Evolutionary conservation across 805 yeast species (phyloP), one percentile per base, ranked within the genome.

Genomic region (Saturnispora serradocipensis): DNA sequence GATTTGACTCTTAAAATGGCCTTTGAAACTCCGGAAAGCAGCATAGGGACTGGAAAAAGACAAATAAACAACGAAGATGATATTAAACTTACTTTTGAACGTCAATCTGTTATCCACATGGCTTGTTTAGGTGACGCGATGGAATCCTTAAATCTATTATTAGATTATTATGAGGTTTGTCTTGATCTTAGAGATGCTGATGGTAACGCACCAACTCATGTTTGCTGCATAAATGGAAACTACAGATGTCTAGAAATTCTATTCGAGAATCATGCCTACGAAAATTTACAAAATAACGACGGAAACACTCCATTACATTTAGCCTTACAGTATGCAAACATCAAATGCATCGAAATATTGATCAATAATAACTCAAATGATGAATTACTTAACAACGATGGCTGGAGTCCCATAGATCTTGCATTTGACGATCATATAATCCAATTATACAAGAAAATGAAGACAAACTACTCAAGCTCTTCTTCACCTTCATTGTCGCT

Each of bases 251-350:
- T 84, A 45, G 78, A 75, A 55, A 66, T 86, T 42, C 67, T 88
- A 20, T 67, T 88, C 4, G 84, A 84, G 36, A 77, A 84, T 51
- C 93, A 90, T 8, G 95, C 95, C 2, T 84, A 87, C 59, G 72
- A 88, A 45, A 82, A 85, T 58, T 64, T 80, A 4, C 82, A 80
- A 50, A 96, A 93, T 62, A 69, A 72, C 9, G 77, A 77, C 15
- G 95, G 93, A 1, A 86, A 88, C 61, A 82, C 95, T 2, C 88
- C 96, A 0, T 68, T 91, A 42, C 98, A 91, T 66, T 71, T 85
- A 49, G 95, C 97, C 0, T 75, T 87, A 57, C 83, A 84, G 51
- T 78, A 74, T 58, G 91, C 90, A 5, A 77, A 79, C 54, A 59
- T 77, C 15, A 76, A 76, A 46, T 81, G 86, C 45, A 66, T 81